A percentile compares a stretch with the other conserved stretches of the same genome.
Evolutionary conservation across 2,329 filamentous ascomycete species (phyloP).

Genomic region (Hymenoscyphus occultus): DNA sequence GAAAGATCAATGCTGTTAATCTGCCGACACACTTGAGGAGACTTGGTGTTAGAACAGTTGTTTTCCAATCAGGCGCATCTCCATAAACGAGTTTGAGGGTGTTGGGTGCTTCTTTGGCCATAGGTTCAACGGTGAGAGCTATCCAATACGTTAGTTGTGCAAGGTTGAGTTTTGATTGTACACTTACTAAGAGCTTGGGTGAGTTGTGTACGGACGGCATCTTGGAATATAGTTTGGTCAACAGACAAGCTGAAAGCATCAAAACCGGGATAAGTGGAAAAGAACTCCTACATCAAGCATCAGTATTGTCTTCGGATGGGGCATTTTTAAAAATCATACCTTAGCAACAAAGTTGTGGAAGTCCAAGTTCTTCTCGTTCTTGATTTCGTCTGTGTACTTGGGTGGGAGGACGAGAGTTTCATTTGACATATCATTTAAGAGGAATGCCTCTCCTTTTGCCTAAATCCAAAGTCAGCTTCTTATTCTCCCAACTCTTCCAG

Average conservation of each 20-base stretch:
- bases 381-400: slow-evolving; percentile 35
- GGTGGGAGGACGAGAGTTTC: slow-evolving; percentile 16
- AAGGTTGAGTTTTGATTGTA: too few relatives aligned
- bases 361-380: slow-evolving; percentile 36
- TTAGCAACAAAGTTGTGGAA: slow-evolving; percentile 38
- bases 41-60: slow-evolving; percentile 37
- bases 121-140: slow-evolving; percentile 36
- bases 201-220: slow-evolving; percentile 36
- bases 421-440: slow-evolving; percentile 16
- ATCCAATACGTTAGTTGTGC: neutral
- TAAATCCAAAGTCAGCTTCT: neutral
- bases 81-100: slow-evolving; percentile 38
- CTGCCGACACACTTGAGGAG: slow-evolving; percentile 46
- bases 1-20: slow-evolving; percentile 48
- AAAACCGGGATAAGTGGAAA: slow-evolving; percentile 37
- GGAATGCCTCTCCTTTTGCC: slow-evolving; percentile 19
- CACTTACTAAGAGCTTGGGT: slow-evolving; percentile 35
- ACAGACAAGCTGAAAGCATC: slow-evolving; percentile 32
- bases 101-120: slow-evolving; percentile 38
- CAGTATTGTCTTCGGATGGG: neutral
- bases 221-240: slow-evolving; percentile 30
- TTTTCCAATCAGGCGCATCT: slow-evolving; percentile 40
- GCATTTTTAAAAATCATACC: slow-evolving; percentile 30
- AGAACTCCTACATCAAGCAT: slow-evolving; percentile 34
- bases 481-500: neutral